Evolutionary conservation across 306 rosid species (phyloP).

Genomic region (Oemleria cerasiformis): DNA sequence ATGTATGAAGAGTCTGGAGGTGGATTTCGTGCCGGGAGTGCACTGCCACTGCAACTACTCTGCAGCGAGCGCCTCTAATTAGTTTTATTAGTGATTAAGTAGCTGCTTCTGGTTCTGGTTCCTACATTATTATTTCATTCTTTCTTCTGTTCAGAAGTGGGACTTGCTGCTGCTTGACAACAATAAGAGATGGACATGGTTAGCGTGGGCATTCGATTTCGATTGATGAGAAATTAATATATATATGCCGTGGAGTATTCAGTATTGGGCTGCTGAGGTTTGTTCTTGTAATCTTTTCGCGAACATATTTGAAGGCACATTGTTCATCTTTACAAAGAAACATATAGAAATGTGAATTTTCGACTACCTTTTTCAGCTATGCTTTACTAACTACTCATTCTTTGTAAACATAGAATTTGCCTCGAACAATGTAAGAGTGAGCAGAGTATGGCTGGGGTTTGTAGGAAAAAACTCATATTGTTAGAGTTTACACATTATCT

Average conservation of each 20-base stretch:
- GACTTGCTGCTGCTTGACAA: slow-evolving; percentile 1
- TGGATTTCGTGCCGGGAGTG: slow-evolving; percentile 24
- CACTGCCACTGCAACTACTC: slow-evolving; percentile 36
- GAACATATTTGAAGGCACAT: not conserved
- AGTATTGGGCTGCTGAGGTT: not conserved
- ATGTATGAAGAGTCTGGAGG: slow-evolving; percentile 36
- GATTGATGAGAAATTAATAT: not conserved
- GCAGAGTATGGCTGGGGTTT: no score
- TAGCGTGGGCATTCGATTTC: no score
- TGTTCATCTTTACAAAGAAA: not conserved
- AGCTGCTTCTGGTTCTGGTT: not conserved
- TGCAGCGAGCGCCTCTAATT: slow-evolving; percentile 36
- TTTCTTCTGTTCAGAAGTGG: slow-evolving; percentile 18
- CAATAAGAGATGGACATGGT: slow-evolving; percentile 12
- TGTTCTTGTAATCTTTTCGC: not conserved
- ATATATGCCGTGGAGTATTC: not conserved
- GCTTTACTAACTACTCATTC: not conserved
- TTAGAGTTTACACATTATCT: no score
- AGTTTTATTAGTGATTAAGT: not conserved
- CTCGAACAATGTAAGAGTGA: no score
- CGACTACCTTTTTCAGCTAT: not conserved
- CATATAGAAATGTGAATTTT: not conserved
- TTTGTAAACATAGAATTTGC: not conserved
- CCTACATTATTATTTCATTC: slow-evolving; percentile 19
- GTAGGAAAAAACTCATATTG: no score